phyloP scores from a whole-genome alignment of 805 yeast species.

The Teunomyces tritomae region DNA sequence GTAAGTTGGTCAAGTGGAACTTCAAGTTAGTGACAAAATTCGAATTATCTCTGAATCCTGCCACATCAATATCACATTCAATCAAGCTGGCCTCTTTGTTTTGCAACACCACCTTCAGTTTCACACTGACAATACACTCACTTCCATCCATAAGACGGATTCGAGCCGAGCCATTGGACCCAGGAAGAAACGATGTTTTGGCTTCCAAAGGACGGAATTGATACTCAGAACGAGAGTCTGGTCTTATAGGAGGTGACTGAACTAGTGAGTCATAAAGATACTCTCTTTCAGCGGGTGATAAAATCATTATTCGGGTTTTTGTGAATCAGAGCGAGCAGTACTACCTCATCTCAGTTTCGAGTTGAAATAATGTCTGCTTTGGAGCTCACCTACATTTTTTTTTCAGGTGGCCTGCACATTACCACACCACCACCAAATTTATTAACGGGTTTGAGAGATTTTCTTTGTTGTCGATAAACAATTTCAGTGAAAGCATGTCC shows the following conservation, averaged over 20 bases:
- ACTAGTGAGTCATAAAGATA: conserved; percentile 73
- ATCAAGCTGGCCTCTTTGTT: conserved; percentile 48
- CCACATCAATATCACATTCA: conserved; percentile 76
- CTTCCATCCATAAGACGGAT: conserved; percentile 84
- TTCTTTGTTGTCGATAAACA: background rate
- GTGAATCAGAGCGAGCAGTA: background rate
- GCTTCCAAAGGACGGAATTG: conserved; percentile 90
- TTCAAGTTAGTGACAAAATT: conserved; percentile 61
- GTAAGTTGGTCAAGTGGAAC: conserved; percentile 55
- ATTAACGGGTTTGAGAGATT: background rate
- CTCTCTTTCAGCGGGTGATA: conserved; percentile 74
- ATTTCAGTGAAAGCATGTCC: background rate
- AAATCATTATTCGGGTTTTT: conserved; percentile 46
- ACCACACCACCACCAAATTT: background rate
- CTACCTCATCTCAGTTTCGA: conserved; percentile 1
- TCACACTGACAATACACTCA: conserved; percentile 89
- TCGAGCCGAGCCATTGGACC: conserved; percentile 90
- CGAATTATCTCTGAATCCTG: conserved; percentile 79
- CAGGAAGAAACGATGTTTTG: conserved; percentile 73
- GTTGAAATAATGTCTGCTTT: background rate
- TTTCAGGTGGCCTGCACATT: too few species aligned
- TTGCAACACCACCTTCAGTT: conserved; percentile 68
- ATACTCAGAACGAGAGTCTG: conserved; percentile 73
- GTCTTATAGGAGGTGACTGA: conserved; percentile 62
- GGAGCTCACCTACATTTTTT: background rate